Conservation (phyloP, 2,329 filamentous ascomycete genomes). For the Ceratocystiopsis brevicomis region DNA sequence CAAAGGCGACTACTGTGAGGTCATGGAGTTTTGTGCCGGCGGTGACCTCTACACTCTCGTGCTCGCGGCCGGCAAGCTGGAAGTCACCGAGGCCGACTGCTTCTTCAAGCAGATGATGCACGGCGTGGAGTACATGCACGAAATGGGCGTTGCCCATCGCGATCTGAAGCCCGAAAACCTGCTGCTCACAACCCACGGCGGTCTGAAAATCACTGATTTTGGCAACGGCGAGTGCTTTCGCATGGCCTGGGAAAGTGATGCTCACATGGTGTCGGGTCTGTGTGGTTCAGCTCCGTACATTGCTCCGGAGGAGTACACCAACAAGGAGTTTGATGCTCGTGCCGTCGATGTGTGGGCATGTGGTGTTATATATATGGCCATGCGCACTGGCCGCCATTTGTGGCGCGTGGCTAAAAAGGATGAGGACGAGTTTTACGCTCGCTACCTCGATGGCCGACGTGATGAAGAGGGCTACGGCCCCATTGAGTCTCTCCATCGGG, state of each 20-base stretch:
- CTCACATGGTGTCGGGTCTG: slow-evolving; percentile 93
- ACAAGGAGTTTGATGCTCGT: slow-evolving; percentile 88
- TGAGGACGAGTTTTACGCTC: slow-evolving; percentile 91
- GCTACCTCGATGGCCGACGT: slow-evolving; percentile 79
- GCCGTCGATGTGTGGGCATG: slow-evolving; percentile 98
- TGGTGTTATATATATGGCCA: slow-evolving; percentile 98
- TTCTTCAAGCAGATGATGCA: slow-evolving; percentile 99
- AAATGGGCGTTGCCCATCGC: slow-evolving; percentile 95
- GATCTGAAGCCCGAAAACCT: slow-evolving; percentile 96
- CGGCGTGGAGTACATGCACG: slow-evolving; percentile 95
- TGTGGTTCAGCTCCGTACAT: slow-evolving; percentile 97
- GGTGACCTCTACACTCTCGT: slow-evolving; percentile 91
- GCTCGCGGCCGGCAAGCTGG: slow-evolving; percentile 75
- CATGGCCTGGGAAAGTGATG: slow-evolving; percentile 97
- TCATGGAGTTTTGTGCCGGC: slow-evolving; percentile 97
- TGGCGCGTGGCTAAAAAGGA: slow-evolving; percentile 96
- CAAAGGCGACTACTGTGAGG: slow-evolving; percentile 95
- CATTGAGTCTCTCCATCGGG: slow-evolving; percentile 85
- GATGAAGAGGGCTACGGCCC: slow-evolving; percentile 93
- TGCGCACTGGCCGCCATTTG: slow-evolving; percentile 86
- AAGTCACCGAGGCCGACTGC: slow-evolving; percentile 85
- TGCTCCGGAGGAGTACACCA: slow-evolving; percentile 85
- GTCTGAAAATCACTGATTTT: slow-evolving; percentile 94
- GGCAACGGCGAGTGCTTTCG: slow-evolving; percentile 98
- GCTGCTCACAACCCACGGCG: slow-evolving; percentile 77